A percentile compares a stretch with the other conserved stretches of the same genome.
Conservation (phyloP, 345 rosid species). For the Citrus medica region DNA sequence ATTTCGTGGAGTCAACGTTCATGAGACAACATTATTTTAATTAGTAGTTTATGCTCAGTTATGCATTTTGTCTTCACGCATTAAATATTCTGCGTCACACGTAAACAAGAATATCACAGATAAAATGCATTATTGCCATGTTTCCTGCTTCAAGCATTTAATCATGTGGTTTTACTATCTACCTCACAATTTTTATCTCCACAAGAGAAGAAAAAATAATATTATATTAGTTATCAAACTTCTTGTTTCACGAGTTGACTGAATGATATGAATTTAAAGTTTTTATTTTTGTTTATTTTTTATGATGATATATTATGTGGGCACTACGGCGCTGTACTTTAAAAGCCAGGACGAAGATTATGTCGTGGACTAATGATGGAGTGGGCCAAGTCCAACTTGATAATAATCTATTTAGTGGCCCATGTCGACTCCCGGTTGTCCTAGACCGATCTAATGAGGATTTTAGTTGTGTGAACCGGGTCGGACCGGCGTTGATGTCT, state of each 20-base stretch:
- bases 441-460: neutral
- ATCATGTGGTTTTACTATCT: neutral
- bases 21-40: neutral
- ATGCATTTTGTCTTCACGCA: neutral
- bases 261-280: neutral
- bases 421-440: neutral
- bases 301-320: neutral
- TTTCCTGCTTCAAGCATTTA: neutral
- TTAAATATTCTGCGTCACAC: neutral
- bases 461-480: neutral
- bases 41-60: neutral
- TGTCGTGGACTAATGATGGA: neutral
- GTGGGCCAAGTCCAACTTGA: neutral
- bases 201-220: neutral
- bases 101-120: neutral
- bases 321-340: neutral
- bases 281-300: too few species aligned
- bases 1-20: neutral
- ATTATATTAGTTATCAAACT: neutral
- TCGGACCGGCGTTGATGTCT: neutral
- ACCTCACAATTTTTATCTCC: neutral
- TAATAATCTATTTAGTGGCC: neutral
- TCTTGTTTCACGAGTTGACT: neutral
- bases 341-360: neutral
- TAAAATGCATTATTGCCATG: neutral